A percentile compares a stretch with the other conserved stretches of the same genome.
phyloP scores from a whole-genome alignment of 176 grass and related monocot species.

The Alloteropsis semialata region DNA sequence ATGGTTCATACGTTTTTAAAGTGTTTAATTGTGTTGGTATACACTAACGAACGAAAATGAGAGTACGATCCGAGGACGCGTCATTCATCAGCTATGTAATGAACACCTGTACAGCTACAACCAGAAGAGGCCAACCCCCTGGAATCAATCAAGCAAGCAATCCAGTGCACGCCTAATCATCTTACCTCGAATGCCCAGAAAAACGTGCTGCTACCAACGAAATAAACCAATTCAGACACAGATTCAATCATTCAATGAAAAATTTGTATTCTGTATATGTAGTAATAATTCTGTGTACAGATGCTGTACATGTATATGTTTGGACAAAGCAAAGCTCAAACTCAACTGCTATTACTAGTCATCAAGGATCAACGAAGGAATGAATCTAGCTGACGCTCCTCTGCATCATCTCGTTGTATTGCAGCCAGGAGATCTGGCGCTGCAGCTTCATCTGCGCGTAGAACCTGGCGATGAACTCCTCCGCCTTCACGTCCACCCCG shows the following conservation, averaged over 20 bases:
- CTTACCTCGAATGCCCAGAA: neutral
- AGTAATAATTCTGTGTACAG: neutral
- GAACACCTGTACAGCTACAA: neutral
- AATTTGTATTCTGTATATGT: neutral
- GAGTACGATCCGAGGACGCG: neutral
- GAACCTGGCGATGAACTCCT: slow-evolving; percentile 85
- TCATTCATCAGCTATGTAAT: neutral
- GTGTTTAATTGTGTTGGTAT: neutral
- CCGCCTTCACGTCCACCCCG: slow-evolving; percentile 74
- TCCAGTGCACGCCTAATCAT: neutral
- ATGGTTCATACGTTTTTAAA: neutral
- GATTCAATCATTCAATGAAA: neutral
- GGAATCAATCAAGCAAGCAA: neutral
- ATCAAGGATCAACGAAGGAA: neutral
- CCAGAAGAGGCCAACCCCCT: neutral
- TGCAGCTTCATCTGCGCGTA: slow-evolving; percentile 80
- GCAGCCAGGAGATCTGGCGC: slow-evolving; percentile 57
- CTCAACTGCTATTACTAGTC: neutral
- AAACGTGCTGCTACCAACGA: neutral
- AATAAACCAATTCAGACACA: neutral
- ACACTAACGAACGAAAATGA: neutral
- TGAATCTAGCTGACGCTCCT: slow-evolving; percentile 42
- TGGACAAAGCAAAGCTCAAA: neutral
- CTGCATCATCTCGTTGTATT: slow-evolving; percentile 74
- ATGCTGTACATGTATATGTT: neutral